A percentile compares a stretch with the other conserved stretches of the same genome.
phyloP scores from a whole-genome alignment of 148 eudicot species.

The Tetragonia tetragonoides region DNA sequence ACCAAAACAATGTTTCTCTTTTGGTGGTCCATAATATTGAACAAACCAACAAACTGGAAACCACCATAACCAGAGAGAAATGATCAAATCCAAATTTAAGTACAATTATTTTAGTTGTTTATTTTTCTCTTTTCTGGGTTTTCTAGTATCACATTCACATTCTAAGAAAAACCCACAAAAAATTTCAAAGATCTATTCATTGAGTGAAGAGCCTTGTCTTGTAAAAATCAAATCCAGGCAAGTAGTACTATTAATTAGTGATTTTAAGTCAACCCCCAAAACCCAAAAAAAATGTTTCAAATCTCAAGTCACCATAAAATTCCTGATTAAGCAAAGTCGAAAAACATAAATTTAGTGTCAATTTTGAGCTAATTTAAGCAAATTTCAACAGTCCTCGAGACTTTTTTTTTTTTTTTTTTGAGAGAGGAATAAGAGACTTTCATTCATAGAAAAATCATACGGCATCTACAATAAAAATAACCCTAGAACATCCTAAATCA shows the following conservation, averaged over 20 bases:
- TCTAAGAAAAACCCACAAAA: constrained; percentile 20
- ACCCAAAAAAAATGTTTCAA: background rate
- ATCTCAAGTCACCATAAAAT: constrained; percentile 14
- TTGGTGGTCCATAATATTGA: constrained; percentile 9
- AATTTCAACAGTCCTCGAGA: background rate
- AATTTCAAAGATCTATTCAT: constrained; percentile 29
- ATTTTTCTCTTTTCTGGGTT: background rate
- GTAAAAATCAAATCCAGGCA: constrained; percentile 21
- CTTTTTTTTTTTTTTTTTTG: too few species aligned
- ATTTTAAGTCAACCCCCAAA: background rate
- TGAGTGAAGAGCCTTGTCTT: constrained; percentile 19
- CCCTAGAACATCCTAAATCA: too few species aligned
- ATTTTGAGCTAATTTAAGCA: background rate
- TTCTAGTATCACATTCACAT: constrained; percentile 15
- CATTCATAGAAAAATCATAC: too few species aligned
- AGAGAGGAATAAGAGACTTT: too few species aligned
- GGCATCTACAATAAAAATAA: too few species aligned
- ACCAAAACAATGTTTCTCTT: constrained; percentile 27
- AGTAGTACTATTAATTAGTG: constrained; percentile 4
- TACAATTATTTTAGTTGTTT: background rate
- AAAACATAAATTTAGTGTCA: background rate
- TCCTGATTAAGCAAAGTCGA: constrained; percentile 13
- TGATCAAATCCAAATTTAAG: background rate
- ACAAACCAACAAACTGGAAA: background rate
- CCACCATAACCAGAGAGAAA: background rate